Evolutionary conservation across 2,329 filamentous ascomycete species (phyloP), one percentile per base, ranked within the genome.

Genomic region (Ophiostoma sp.): DNA sequence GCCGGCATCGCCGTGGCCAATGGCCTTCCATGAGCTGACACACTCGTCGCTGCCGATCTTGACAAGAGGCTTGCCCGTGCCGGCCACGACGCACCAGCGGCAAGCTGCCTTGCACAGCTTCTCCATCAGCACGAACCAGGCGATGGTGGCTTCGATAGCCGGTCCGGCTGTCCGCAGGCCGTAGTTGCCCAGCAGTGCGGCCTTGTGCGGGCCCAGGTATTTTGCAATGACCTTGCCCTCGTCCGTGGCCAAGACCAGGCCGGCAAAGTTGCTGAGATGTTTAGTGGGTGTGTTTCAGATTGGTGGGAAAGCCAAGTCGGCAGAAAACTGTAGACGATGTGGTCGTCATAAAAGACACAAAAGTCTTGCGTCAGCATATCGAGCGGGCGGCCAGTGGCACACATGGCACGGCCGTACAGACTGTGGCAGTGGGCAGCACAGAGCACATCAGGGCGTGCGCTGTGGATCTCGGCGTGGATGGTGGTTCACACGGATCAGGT

Each of bases 71-170:
- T 48, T 27, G 10, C 73, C 72, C 1, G 60, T 86, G 1, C 89
- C 89, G 0, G 78, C 85, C 0, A 86, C 0, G 86, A 86, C 0
- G 86, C 86, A 75, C 89, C 87, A 8, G 84, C 83, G 72, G 83
- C 77, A 54, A 89, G 77, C 76, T 93, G 90, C 82, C 69, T 87
- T 83, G 74, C 90, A 93, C 10, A 85, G 89, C 86, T 20, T 87
- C 80, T 89, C 87, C 78, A 88, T 82, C n/a, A 85, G 77, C 1
- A 82, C 83, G 76, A 88, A 89, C 36, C 88, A 76, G 74, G 84
- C 89, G 0, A 85, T 86, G 0, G 87, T 87, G 76, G 89, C 87
- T 73, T 89, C 87, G 4, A 89, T 86, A 0, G 87, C 89, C 2
- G 75, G 75, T 1, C 87, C 87, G 0, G 86, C 84, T 0, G 86